Evolutionary conservation across 148 eudicot species (phyloP).

Genomic region (Chenopodium suecicum): DNA sequence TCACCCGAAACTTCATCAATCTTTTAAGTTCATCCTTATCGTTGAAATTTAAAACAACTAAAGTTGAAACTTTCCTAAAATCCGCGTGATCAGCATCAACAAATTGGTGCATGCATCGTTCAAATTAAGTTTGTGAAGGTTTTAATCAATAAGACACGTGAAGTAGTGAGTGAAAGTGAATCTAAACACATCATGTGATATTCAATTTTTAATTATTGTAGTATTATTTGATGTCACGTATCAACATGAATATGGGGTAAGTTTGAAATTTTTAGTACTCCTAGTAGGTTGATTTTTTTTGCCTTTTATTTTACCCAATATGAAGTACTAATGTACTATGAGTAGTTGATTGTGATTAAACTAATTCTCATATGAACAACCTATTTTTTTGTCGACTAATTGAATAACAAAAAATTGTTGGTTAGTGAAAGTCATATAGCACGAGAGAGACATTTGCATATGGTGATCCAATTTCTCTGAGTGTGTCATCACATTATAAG

Average conservation of each 20-base stretch:
- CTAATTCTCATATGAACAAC: neutral
- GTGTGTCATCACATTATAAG: too few relatives aligned
- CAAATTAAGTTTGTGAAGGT: neutral
- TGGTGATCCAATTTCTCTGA: too few relatives aligned
- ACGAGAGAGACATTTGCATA: neutral
- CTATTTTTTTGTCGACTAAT: neutral
- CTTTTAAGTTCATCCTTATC: too few relatives aligned
- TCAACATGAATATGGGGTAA: too few relatives aligned
- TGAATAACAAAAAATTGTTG: neutral
- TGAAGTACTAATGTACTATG: too few relatives aligned
- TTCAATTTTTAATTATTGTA: neutral
- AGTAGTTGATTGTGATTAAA: too few relatives aligned
- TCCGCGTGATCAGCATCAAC: constrained; percentile 8
- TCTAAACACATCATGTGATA: constrained; percentile 3
- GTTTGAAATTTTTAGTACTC: too few relatives aligned
- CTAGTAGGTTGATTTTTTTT: too few relatives aligned
- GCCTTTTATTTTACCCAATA: too few relatives aligned
- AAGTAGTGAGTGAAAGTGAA: constrained; percentile 5
- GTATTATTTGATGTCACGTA: neutral
- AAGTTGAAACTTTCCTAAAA: neutral
- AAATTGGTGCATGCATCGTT: constrained; percentile 8
- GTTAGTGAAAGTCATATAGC: neutral
- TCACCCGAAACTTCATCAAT: too few relatives aligned
- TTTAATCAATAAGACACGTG: constrained; percentile 10
- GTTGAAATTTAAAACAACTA: too few relatives aligned